These are phyloP conservation scores for Trichosporon coremiiforme DNA, from an alignment of 1,284 basidiomycete species.

Conservation along the genomic window DNA sequence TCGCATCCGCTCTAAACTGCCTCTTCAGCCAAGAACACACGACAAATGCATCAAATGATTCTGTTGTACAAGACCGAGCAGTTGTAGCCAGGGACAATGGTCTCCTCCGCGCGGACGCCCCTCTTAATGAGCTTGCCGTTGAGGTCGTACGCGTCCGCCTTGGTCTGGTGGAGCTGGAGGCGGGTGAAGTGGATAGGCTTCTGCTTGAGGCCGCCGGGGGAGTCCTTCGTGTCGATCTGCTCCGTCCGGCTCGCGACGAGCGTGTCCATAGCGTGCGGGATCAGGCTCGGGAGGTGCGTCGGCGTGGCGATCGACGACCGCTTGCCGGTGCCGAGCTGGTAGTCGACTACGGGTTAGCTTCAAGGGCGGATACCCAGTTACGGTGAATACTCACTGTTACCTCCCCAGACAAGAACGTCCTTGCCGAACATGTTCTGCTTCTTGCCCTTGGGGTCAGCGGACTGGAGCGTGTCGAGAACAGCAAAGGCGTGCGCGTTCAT, in stretches of 20 bases:
- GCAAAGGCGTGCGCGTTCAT: constrained; percentile 77
- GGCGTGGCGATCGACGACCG: constrained; percentile 73
- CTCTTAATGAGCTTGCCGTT: constrained; percentile 68
- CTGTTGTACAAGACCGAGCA: constrained; percentile 75
- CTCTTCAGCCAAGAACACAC: not conserved
- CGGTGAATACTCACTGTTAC: constrained; percentile 45
- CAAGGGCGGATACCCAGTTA: constrained; percentile 37
- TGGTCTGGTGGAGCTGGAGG: constrained; percentile 54
- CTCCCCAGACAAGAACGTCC: constrained; percentile 61
- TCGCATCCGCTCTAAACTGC: too few species aligned
- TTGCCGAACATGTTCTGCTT: constrained; percentile 57
- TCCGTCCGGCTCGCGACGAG: constrained; percentile 61
- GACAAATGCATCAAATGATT: constrained; percentile 50
- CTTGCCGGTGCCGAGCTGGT: constrained; percentile 83
- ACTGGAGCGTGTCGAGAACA: constrained; percentile 67
- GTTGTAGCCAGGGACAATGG: constrained; percentile 61
- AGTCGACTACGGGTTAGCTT: constrained; percentile 58
- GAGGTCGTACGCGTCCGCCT: constrained; percentile 65
- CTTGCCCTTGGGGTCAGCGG: constrained; percentile 56
- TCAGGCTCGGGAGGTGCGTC: constrained; percentile 60
- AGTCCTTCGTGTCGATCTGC: constrained; percentile 56
- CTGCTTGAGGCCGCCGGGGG: constrained; percentile 30
- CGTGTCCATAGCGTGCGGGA: constrained; percentile 55
- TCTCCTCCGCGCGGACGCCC: constrained; percentile 70
- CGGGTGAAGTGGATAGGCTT: constrained; percentile 57